Evolutionary conservation across 225 moss, liverwort and hornwort genomes (phyloP).

Genomic region (Anthoceros angustus): DNA sequence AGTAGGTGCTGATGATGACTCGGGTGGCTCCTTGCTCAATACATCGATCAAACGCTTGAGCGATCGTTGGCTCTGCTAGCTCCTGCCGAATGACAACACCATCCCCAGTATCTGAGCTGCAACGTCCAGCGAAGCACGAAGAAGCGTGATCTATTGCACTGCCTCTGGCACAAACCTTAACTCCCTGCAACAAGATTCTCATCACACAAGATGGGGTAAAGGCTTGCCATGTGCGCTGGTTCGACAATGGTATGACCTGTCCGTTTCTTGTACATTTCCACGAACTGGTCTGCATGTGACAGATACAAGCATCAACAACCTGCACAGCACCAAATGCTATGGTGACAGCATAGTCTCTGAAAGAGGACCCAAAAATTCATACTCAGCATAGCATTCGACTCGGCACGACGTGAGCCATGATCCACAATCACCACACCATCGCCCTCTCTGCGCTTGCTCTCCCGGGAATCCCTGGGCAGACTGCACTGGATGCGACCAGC

Average conservation of each 20-base stretch:
- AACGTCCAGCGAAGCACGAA: not conserved
- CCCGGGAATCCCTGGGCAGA: not conserved
- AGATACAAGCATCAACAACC: not conserved
- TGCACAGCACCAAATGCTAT: not conserved
- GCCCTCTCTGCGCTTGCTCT: not conserved
- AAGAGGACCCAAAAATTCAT: not conserved
- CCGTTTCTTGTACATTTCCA: slow-evolving; percentile 66
- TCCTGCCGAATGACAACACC: slow-evolving; percentile 22
- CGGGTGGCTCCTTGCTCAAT: slow-evolving; percentile 69
- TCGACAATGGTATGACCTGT: slow-evolving; percentile 57
- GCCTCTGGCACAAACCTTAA: too few relatives aligned
- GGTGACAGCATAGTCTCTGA: not conserved
- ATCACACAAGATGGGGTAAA: not conserved
- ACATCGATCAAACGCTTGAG: slow-evolving; percentile 71
- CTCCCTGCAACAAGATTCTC: too few relatives aligned
- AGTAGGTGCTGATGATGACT: slow-evolving; percentile 73
- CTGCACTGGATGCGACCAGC: not conserved
- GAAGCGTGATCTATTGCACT: too few relatives aligned
- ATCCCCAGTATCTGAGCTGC: not conserved
- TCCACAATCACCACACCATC: slow-evolving; percentile 78
- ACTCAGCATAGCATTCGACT: slow-evolving; percentile 78
- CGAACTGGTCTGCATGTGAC: slow-evolving; percentile 47
- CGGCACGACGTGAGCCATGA: slow-evolving; percentile 62
- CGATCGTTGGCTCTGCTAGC: slow-evolving; percentile 64
- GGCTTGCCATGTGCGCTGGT: slow-evolving; percentile 64